A percentile compares a stretch with the other conserved stretches of the same genome.
phyloP scores from a whole-genome alignment of 2,329 filamentous ascomycete genomes.

The Fusarium annulatum region DNA sequence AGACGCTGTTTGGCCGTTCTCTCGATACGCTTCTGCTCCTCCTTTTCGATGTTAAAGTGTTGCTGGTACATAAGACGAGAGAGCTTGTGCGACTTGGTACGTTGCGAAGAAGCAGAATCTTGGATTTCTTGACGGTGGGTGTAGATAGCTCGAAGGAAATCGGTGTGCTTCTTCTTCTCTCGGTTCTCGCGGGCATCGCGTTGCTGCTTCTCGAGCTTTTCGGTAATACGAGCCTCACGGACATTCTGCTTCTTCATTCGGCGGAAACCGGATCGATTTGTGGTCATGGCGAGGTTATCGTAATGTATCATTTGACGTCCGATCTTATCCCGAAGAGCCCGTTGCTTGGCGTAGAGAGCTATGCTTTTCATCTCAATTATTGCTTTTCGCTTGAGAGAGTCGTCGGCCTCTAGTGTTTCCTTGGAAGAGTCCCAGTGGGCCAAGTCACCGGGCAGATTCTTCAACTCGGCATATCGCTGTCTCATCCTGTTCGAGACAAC shows the following conservation, averaged over 20 bases:
- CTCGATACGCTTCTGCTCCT: constrained; percentile 98
- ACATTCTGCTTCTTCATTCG: constrained; percentile 98
- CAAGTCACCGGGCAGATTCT: constrained; percentile 84
- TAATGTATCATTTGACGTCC: constrained; percentile 94
- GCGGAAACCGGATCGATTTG: constrained; percentile 89
- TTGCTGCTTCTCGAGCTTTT: constrained; percentile 99
- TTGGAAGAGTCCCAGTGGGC: constrained; percentile 87
- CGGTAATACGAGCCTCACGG: constrained; percentile 94
- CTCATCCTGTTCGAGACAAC: constrained; percentile 91
- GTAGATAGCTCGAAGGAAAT: constrained; percentile 89
- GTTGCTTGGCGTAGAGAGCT: constrained; percentile 87
- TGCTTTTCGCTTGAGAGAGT: constrained; percentile 86
- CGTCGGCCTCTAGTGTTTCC: constrained; percentile 75
- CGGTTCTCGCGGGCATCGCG: constrained; percentile 94
- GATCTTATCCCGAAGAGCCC: constrained; percentile 85
- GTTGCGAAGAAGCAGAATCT: constrained; percentile 73
- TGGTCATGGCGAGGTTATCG: constrained; percentile 96
- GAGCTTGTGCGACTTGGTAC: constrained; percentile 83
- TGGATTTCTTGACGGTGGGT: constrained; percentile 83
- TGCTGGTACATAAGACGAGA: constrained; percentile 89
- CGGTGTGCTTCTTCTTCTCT: constrained; percentile 96
- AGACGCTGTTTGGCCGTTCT: constrained; percentile 99
- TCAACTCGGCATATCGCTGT: constrained; percentile 85
- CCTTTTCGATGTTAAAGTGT: constrained; percentile 97
- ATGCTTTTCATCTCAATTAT: constrained; percentile 96